These are phyloP conservation scores for Neofusicoccum laricinum DNA, from an alignment of 2,329 filamentous ascomycete species.

Conservation along the genomic window DNA sequence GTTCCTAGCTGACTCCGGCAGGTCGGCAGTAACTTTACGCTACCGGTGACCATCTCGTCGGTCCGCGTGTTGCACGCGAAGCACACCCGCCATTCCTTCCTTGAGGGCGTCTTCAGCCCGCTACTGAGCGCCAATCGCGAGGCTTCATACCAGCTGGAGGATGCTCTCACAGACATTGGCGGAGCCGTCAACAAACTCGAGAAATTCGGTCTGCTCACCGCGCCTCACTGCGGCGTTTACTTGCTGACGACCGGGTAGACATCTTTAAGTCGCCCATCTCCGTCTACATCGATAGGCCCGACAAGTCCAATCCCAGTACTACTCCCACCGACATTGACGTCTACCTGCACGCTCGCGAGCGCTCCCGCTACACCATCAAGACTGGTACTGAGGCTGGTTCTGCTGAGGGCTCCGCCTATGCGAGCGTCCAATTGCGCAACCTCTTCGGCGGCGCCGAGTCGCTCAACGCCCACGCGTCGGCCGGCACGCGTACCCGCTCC, in stretches of 20 bases:
- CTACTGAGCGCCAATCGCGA: slow-evolving; percentile 67
- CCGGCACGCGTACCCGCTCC: slow-evolving; percentile 86
- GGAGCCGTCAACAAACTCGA: slow-evolving; percentile 70
- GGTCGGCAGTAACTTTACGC: slow-evolving; percentile 70
- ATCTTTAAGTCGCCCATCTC: slow-evolving; percentile 83
- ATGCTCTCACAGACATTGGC: slow-evolving; percentile 72
- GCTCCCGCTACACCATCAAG: slow-evolving; percentile 80
- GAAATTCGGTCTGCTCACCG: slow-evolving; percentile 64
- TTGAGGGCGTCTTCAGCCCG: slow-evolving; percentile 77
- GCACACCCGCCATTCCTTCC: slow-evolving; percentile 79
- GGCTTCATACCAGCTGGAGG: slow-evolving; percentile 71
- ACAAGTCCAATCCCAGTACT: slow-evolving; percentile 64
- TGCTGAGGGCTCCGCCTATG: slow-evolving; percentile 89
- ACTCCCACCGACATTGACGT: slow-evolving; percentile 78
- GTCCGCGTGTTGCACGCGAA: slow-evolving; percentile 78
- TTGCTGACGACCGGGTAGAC: slow-evolving; percentile 50
- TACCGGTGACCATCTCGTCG: slow-evolving; percentile 84
- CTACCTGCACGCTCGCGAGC: slow-evolving; percentile 73
- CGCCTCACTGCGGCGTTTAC: neutral
- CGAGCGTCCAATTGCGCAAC: slow-evolving; percentile 83
- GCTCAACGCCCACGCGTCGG: slow-evolving; percentile 78
- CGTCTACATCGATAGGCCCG: slow-evolving; percentile 76
- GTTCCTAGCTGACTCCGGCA: slow-evolving; percentile 10
- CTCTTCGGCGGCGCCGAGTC: slow-evolving; percentile 92
- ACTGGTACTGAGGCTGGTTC: slow-evolving; percentile 94